phyloP scores from a whole-genome alignment of 805 yeast genomes.

The Nakazawaea sp. region DNA sequence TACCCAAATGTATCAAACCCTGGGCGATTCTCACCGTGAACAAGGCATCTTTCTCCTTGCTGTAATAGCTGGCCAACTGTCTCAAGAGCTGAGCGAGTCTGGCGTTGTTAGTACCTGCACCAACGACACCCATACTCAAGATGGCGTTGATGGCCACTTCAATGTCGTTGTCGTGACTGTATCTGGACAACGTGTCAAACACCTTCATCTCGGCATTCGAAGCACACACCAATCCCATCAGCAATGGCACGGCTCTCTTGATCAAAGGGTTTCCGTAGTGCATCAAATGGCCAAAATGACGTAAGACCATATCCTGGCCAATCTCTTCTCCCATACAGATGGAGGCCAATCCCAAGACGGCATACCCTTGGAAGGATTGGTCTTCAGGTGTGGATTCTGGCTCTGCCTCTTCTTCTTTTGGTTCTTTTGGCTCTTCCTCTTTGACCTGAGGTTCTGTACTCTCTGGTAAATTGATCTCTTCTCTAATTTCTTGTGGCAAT shows the following conservation, averaged over 20 bases:
- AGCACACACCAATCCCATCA: constrained; percentile 93
- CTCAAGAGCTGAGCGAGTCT: constrained; percentile 93
- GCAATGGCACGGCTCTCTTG: constrained; percentile 91
- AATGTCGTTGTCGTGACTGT: constrained; percentile 91
- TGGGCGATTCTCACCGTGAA: constrained; percentile 94
- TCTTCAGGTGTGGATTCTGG: constrained; percentile 37
- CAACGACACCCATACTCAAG: constrained; percentile 95
- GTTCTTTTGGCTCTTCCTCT: constrained; percentile 14
- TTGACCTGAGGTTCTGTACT: constrained; percentile 18
- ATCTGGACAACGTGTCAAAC: constrained; percentile 91
- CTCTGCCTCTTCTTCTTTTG: constrained; percentile 24
- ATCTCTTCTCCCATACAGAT: constrained; percentile 97
- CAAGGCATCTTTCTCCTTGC: constrained; percentile 82
- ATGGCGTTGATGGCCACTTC: constrained; percentile 94
- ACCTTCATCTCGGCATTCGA: constrained; percentile 96
- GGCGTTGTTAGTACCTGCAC: constrained; percentile 98
- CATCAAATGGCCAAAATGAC: constrained; percentile 96
- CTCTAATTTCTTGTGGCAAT: constrained; percentile 17
- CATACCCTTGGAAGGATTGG: constrained; percentile 69
- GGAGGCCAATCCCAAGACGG: constrained; percentile 90
- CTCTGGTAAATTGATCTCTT: constrained; percentile 20
- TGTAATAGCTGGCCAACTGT: constrained; percentile 90
- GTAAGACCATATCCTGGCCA: constrained; percentile 94
- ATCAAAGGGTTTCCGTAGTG: constrained; percentile 93
- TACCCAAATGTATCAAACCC: constrained; percentile 91